Evolutionary conservation across 2,329 filamentous ascomycete species (phyloP), one percentile per base, ranked within the genome.

Genomic region (Blastomyces silverae): DNA sequence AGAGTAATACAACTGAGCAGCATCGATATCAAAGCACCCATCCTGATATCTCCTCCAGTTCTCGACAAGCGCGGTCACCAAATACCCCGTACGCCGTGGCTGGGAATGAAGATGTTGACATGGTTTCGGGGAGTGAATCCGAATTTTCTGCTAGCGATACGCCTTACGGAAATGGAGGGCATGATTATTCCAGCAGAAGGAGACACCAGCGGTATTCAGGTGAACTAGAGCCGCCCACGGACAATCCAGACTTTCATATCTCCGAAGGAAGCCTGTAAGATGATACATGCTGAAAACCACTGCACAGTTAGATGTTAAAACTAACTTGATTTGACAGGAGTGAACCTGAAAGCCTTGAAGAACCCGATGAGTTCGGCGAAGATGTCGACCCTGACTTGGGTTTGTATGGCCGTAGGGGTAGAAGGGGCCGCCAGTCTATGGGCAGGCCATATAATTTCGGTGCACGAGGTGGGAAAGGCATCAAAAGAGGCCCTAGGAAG

Each of bases 401-500:
- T 8, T 48, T 34, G 71, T 56, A 67, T 64, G 46, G 66, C 53
- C 34, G 71, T 37, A 56, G 60, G 53, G 63, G 58, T 10, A 65
- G 63, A 65, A 59, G 70, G 70, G 34, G 22, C 17, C 62, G 65
- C 37, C 55, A 60, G 28, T 56, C 60, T 7, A 50, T 39, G 39
- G 34, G 48, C 71, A 65, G 68, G 72, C 34, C 71, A 69, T 22
- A 74, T 37, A 37, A 44, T 39, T 60, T 61, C 37, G 64, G 65
- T 56, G 55, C 42, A 31, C 59, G 64, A 60, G 59, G 60, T n/a
- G 61, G 58, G 3, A 66, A 64, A 62, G 79, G 79, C 28, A 72
- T 79, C 69, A 80, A 76, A 67, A 74, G 78, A 69, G 80, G 80
- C 3, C 78, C 78, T 22, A 76, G 79, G 37, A 79, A 77, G 67